Conservation (phyloP, 1,284 basidiomycete genomes). For the Puccinia triticina region DNA sequence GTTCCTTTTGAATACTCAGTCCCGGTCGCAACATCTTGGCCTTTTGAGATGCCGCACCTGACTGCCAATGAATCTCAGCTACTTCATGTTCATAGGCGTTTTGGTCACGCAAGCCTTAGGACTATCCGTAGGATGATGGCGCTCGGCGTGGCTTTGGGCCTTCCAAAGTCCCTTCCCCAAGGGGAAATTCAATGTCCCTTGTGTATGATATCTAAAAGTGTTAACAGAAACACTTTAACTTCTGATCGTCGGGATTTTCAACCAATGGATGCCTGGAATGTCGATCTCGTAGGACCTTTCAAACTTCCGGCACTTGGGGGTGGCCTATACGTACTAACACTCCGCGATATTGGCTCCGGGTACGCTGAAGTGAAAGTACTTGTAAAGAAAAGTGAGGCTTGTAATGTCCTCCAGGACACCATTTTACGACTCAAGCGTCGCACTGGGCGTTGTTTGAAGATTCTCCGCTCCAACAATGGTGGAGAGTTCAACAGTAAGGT, state of each 20-base stretch:
- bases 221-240: too few relatives aligned
- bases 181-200: background rate
- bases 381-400: too few relatives aligned
- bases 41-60: too few relatives aligned
- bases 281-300: conserved; percentile 18
- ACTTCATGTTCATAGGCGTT: too few relatives aligned
- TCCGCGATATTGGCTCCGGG: background rate
- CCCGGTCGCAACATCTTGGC: too few relatives aligned
- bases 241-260: too few relatives aligned
- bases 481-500: too few relatives aligned
- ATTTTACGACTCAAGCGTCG: background rate
- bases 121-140: background rate
- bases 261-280: background rate
- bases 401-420: background rate
- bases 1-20: too few relatives aligned
- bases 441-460: background rate
- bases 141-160: background rate
- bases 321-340: conserved; percentile 1
- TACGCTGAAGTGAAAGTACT: background rate
- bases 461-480: background rate
- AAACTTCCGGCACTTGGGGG: background rate
- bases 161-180: background rate
- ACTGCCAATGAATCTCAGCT: too few relatives aligned
- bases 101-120: background rate
- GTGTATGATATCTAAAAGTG: background rate